These are phyloP conservation scores for Candida cerambycidarum DNA, from an alignment of 805 yeast species.

Conservation along the genomic window DNA sequence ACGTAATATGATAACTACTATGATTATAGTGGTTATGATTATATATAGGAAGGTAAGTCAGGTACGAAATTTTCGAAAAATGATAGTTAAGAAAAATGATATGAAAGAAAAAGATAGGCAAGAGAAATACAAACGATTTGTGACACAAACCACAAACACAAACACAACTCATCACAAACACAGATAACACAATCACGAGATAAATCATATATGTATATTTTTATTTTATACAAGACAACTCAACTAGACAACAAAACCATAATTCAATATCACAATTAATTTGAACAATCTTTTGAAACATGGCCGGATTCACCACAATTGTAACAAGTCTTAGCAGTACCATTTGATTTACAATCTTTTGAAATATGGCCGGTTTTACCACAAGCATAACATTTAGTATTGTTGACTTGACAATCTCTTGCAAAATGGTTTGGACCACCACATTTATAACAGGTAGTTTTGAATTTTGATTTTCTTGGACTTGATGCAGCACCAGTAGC, in stretches of 20 bases:
- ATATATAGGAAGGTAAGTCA: too few species aligned
- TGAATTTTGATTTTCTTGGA: constrained; percentile 7
- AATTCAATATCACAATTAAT: constrained; percentile 1
- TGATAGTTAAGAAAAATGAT: too few species aligned
- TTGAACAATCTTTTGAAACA: constrained; percentile 73
- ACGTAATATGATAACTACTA: too few species aligned
- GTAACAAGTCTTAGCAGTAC: constrained; percentile 61
- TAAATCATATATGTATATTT: constrained; percentile 1
- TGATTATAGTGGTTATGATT: too few species aligned
- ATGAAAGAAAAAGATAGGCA: not conserved
- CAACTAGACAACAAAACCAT: constrained; percentile 1
- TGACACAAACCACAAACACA: too few species aligned
- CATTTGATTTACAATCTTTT: constrained; percentile 67
- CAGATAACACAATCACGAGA: too few species aligned
- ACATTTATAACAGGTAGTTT: constrained; percentile 78
- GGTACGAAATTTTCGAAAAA: too few species aligned
- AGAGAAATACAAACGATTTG: not conserved
- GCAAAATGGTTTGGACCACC: constrained; percentile 94
- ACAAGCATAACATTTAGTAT: constrained; percentile 85
- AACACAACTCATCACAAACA: too few species aligned
- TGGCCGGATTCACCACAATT: constrained; percentile 81
- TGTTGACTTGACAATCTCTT: constrained; percentile 77
- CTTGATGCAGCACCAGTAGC: constrained; percentile 3
- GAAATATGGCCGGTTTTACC: constrained; percentile 89
- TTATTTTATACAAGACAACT: not conserved